Percentiles rank a stretch among this genome's conserved stretches.
These are phyloP conservation scores for Clathrus columnatus DNA, from an alignment of 768 basidiomycete genomes.

Conservation along the genomic window DNA sequence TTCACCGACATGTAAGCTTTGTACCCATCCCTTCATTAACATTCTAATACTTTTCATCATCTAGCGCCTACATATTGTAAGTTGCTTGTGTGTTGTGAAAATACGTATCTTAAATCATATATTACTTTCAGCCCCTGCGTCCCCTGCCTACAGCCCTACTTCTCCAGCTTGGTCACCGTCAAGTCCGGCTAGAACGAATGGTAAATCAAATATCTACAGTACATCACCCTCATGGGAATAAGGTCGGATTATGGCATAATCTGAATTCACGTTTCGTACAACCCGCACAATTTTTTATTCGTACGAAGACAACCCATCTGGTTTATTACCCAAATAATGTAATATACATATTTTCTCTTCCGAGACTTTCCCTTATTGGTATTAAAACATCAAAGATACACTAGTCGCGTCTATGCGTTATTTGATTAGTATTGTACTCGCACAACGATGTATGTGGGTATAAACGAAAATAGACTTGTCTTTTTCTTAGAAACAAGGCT, in stretches of 20 bases:
- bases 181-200: slow-evolving; percentile 55
- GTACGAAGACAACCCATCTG: neutral
- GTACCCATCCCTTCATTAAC: slow-evolving; percentile 2
- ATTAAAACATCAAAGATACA: neutral
- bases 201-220: slow-evolving; percentile 29
- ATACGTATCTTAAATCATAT: neutral
- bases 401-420: neutral
- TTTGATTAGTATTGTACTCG: neutral
- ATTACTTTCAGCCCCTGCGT: slow-evolving; percentile 55
- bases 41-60: slow-evolving; percentile 9
- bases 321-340: neutral
- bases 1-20: slow-evolving; percentile 72
- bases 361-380: neutral
- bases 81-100: slow-evolving; percentile 16
- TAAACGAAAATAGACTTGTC: neutral
- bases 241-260: no score
- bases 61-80: slow-evolving; percentile 77
- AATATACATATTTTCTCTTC: neutral
- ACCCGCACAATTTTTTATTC: neutral
- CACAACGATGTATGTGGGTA: no score
- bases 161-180: slow-evolving; percentile 80
- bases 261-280: no score
- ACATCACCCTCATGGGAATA: slow-evolving; percentile 48
- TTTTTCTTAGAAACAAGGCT: neutral
- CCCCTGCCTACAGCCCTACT: slow-evolving; percentile 79